These are phyloP conservation scores for Aspergillus flavus DNA, from an alignment of 2,329 filamentous ascomycete species.

Conservation along the genomic window DNA sequence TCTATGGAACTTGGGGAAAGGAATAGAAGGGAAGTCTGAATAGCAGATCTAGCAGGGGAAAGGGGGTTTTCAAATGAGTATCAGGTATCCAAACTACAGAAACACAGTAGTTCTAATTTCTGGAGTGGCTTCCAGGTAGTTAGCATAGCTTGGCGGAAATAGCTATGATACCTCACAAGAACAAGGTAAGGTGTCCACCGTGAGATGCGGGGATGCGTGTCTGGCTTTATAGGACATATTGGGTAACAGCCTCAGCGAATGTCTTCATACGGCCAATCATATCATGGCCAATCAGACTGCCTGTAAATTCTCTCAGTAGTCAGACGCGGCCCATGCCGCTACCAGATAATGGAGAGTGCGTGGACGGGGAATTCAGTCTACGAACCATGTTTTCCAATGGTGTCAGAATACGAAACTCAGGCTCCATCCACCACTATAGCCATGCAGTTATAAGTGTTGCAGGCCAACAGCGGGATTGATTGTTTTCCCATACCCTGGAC, in stretches of 20 bases:
- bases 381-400: not conserved
- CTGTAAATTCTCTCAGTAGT: not conserved
- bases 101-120: not conserved
- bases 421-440: not conserved
- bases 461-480: not conserved
- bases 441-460: not conserved
- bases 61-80: not conserved
- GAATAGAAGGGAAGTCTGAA: not conserved
- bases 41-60: not conserved
- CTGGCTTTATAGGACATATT: not conserved
- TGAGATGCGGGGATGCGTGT: not conserved
- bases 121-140: not conserved
- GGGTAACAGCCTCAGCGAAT: not conserved
- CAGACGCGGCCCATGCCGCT: not conserved
- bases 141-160: not conserved
- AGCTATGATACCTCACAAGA: not conserved
- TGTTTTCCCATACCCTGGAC: not conserved
- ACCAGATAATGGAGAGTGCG: not conserved
- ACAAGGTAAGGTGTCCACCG: not conserved
- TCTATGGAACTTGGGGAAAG: not conserved
- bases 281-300: not conserved
- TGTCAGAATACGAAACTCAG: not conserved
- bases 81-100: not conserved
- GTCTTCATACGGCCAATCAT: not conserved
- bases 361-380: not conserved